Evolutionary conservation across 495 filamentous ascomycete species (phyloP).

Genomic region (Ramalina intermedia): DNA sequence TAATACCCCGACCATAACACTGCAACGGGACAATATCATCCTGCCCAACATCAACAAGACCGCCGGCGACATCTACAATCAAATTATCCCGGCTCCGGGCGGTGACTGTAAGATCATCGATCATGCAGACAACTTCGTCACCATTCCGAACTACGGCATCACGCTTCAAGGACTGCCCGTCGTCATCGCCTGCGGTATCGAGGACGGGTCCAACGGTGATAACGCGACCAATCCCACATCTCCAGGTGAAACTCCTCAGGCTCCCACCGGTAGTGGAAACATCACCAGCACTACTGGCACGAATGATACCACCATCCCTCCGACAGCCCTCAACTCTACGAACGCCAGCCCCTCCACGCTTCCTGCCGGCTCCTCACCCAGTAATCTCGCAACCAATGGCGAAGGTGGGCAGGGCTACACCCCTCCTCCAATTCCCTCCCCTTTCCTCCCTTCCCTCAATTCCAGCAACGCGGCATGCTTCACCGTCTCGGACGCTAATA

Average conservation of each 20-base stretch:
- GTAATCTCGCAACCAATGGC: no score
- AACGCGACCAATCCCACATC: not conserved
- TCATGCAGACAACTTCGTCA: not conserved
- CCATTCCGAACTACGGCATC: slow-evolving; percentile 1
- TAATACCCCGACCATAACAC: no score
- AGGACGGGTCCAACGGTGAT: not conserved
- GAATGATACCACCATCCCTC: not conserved
- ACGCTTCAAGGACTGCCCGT: slow-evolving; percentile 1
- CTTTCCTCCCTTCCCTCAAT: no score
- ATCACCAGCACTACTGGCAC: not conserved
- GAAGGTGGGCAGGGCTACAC: no score
- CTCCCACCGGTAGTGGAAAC: not conserved
- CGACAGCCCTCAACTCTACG: not conserved
- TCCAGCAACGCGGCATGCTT: no score
- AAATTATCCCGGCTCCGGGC: slow-evolving; percentile 2
- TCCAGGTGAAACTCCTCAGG: not conserved
- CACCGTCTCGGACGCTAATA: no score
- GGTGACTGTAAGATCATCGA: slow-evolving; percentile 9
- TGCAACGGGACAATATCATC: no score
- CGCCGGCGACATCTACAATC: slow-evolving; percentile 2
- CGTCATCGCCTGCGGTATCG: slow-evolving; percentile 6
- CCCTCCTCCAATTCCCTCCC: no score
- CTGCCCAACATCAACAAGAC: slow-evolving; percentile 6
- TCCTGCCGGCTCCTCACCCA: not conserved
- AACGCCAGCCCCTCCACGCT: not conserved